phyloP scores from a whole-genome alignment of 2,329 filamentous ascomycete species.

The Alternaria consortialis region DNA sequence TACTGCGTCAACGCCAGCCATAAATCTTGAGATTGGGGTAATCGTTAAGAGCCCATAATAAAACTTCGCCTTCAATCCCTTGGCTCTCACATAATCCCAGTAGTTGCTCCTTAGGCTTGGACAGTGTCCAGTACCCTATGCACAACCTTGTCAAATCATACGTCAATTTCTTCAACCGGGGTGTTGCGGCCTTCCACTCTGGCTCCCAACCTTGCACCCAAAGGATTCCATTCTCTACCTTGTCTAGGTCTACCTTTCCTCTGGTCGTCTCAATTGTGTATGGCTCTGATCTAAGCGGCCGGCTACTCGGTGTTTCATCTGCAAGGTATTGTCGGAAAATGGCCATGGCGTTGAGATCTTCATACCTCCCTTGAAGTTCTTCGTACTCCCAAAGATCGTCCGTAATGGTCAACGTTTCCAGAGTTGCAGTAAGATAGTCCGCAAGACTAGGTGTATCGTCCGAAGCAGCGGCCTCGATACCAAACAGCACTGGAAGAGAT shows the following conservation, averaged over 20 bases:
- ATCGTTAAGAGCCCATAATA: background rate
- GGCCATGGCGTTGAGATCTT: background rate
- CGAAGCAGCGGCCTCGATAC: background rate
- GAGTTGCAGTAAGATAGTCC: background rate
- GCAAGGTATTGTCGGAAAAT: background rate
- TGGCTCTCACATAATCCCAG: background rate
- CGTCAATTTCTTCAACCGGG: slow-evolving; percentile 1
- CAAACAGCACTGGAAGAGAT: background rate
- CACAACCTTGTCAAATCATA: background rate
- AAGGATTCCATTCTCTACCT: background rate
- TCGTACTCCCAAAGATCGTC: background rate
- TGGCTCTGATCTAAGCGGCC: background rate
- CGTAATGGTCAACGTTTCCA: background rate
- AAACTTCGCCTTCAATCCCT: background rate
- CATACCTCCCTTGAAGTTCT: background rate
- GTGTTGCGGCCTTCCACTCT: slow-evolving; percentile 14
- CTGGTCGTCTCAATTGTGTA: too few relatives aligned
- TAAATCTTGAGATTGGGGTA: too few relatives aligned
- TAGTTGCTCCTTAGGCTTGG: background rate
- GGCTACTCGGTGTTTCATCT: background rate
- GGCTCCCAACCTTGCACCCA: slow-evolving; percentile 1
- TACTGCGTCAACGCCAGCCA: background rate
- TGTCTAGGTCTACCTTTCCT: too few relatives aligned
- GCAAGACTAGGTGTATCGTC: background rate
- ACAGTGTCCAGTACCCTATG: background rate